phyloP scores from a whole-genome alignment of 2,329 filamentous ascomycete genomes.

The Celoporthe dispersa region DNA sequence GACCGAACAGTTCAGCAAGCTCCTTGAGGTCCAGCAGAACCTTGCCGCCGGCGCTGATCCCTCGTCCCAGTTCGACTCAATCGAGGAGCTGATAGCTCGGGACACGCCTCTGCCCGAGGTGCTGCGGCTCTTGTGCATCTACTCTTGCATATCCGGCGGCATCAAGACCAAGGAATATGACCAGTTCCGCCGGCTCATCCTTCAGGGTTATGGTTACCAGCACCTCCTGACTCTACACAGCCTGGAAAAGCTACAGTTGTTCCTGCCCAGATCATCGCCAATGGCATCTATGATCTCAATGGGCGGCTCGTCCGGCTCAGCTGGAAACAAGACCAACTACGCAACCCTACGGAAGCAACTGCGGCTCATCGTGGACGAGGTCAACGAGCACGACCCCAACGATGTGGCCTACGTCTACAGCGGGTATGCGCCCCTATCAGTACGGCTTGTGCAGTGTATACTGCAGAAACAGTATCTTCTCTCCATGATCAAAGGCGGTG shows the following conservation, averaged over 20 bases:
- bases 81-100: conserved; percentile 93
- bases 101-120: conserved; percentile 81
- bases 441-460: conserved; percentile 89
- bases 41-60: conserved; percentile 89
- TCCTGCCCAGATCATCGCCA: conserved; percentile 76
- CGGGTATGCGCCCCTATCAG: conserved; percentile 90
- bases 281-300: conserved; percentile 83
- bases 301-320: conserved; percentile 58
- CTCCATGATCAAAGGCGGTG: conserved; percentile 68
- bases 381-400: conserved; percentile 91
- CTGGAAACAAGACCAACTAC: conserved; percentile 85
- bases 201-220: conserved; percentile 94
- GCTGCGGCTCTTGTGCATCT: conserved; percentile 84
- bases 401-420: conserved; percentile 98
- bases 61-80: conserved; percentile 83
- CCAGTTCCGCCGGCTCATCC: conserved; percentile 81
- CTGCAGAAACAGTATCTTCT: conserved; percentile 87
- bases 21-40: conserved; percentile 94
- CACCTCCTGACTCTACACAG: conserved; percentile 88
- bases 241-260: conserved; percentile 86
- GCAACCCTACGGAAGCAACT: conserved; percentile 83
- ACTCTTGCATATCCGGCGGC: conserved; percentile 87
- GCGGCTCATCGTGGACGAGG: conserved; percentile 90
- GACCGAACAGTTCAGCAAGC: conserved; percentile 83
- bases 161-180: conserved; percentile 89